These are phyloP conservation scores for Penstemon barbatus DNA, from an alignment of 257 asterid species.

Conservation along the genomic window DNA sequence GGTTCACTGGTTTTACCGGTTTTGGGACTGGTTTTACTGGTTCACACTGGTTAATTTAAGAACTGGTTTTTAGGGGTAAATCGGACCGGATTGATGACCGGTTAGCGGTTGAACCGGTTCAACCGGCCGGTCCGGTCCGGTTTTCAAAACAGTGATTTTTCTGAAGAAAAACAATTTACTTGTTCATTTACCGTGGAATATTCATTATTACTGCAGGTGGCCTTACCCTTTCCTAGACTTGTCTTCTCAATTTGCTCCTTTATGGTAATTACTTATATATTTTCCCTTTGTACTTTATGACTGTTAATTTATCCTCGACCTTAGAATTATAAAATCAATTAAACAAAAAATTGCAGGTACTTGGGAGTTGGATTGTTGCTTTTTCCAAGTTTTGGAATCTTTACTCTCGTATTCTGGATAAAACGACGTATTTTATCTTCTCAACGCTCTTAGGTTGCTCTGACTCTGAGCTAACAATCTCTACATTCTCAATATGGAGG, in stretches of 20 bases:
- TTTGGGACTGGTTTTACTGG: no score
- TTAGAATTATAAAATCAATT: neutral
- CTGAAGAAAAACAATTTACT: neutral
- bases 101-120: no score
- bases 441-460: no score
- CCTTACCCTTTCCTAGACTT: conserved; percentile 71
- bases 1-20: no score
- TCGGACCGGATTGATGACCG: no score
- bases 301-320: neutral
- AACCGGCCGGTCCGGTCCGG: no score
- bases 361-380: conserved; percentile 54
- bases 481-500: no score
- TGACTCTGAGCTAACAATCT: no score
- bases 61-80: no score
- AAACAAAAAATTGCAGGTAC: conserved; percentile 51
- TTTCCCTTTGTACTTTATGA: neutral
- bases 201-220: conserved; percentile 52
- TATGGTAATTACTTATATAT: conserved; percentile 48
- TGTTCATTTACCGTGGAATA: conserved; percentile 3
- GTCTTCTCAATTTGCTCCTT: conserved; percentile 62
- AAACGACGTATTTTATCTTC: conserved; percentile 28
- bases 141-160: no score
- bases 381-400: conserved; percentile 59
- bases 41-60: no score
- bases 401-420: conserved; percentile 39